Percentiles rank a stretch among this genome's conserved stretches.
These are phyloP conservation scores for Aphanoascus verrucosus DNA, from an alignment of 2,329 filamentous ascomycete genomes.

Conservation along the genomic window DNA sequence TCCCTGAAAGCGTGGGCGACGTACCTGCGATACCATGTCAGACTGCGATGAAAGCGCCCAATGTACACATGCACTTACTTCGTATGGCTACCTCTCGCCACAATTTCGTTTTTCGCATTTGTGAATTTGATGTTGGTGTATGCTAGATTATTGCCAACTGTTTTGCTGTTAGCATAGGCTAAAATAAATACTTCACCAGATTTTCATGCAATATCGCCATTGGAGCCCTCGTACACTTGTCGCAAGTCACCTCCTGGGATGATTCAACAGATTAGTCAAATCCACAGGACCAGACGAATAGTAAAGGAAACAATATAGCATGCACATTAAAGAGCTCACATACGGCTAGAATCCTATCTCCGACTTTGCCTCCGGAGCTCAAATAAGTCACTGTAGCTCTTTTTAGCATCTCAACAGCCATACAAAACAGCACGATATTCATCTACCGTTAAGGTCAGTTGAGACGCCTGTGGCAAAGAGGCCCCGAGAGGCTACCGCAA, in stretches of 20 bases:
- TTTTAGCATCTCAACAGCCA: not conserved
- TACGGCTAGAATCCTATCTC: slow-evolving; percentile 47
- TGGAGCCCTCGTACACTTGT: slow-evolving; percentile 51
- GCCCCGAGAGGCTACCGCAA: slow-evolving; percentile 55
- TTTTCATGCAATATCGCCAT: not conserved
- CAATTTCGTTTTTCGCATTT: slow-evolving; percentile 48
- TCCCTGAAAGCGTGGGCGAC: slow-evolving; percentile 53
- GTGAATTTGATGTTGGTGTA: slow-evolving; percentile 53
- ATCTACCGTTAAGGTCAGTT: slow-evolving; percentile 51
- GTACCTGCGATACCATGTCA: slow-evolving; percentile 32
- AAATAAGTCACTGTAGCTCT: slow-evolving; percentile 48
- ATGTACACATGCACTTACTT: slow-evolving; percentile 37
- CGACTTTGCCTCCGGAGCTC: slow-evolving; percentile 52
- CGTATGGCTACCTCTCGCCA: slow-evolving; percentile 57
- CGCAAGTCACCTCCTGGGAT: slow-evolving; percentile 48
- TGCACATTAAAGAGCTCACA: slow-evolving; percentile 16
- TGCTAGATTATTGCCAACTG: slow-evolving; percentile 55
- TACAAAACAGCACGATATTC: not conserved
- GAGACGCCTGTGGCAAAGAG: slow-evolving; percentile 57
- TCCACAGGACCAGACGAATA: not conserved
- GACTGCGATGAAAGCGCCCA: not conserved
- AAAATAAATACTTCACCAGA: not conserved
- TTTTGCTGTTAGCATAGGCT: not conserved
- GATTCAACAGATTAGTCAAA: not conserved
- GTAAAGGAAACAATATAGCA: not conserved